Conservation (phyloP, 805 yeast genomes). For the Saturnispora silvae region DNA sequence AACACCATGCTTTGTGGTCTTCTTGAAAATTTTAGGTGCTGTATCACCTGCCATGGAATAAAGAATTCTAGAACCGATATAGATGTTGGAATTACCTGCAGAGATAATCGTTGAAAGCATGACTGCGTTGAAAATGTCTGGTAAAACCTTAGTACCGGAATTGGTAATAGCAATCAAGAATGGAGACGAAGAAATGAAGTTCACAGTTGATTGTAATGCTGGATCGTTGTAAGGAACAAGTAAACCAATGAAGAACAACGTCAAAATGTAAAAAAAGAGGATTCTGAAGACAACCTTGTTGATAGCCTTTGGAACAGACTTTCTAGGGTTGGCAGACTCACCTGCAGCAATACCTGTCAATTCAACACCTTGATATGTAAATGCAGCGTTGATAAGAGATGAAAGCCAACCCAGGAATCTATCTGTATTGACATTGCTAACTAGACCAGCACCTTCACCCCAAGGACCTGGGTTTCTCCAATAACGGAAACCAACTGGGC, state of each 20-base stretch:
- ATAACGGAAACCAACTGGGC: conserved; percentile 69
- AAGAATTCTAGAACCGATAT: conserved; percentile 59
- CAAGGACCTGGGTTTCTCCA: conserved; percentile 76
- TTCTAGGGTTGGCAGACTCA: conserved; percentile 60
- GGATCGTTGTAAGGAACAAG: conserved; percentile 62
- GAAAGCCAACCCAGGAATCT: conserved; percentile 61
- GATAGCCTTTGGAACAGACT: conserved; percentile 62
- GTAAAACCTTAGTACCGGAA: conserved; percentile 56
- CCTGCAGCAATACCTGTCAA: conserved; percentile 68
- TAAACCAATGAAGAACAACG: conserved; percentile 59
- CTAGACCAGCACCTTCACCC: conserved; percentile 46
- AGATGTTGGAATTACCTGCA: conserved; percentile 71
- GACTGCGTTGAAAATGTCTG: conserved; percentile 64
- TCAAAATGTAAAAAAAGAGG: conserved; percentile 50
- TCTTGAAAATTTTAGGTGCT: conserved; percentile 44
- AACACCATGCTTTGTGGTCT: conserved; percentile 47
- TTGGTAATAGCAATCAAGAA: conserved; percentile 61
- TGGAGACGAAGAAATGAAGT: conserved; percentile 51
- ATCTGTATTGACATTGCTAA: conserved; percentile 39
- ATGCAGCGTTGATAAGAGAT: conserved; percentile 61
- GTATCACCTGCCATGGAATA: conserved; percentile 49
- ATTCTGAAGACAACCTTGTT: conserved; percentile 60
- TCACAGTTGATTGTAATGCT: conserved; percentile 27
- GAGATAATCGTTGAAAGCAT: conserved; percentile 56
- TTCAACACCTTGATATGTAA: conserved; percentile 75